A percentile compares a stretch with the other conserved stretches of the same genome.
phyloP scores from a whole-genome alignment of 345 rosid genomes.

The Eucalyptus polyanthemos region DNA sequence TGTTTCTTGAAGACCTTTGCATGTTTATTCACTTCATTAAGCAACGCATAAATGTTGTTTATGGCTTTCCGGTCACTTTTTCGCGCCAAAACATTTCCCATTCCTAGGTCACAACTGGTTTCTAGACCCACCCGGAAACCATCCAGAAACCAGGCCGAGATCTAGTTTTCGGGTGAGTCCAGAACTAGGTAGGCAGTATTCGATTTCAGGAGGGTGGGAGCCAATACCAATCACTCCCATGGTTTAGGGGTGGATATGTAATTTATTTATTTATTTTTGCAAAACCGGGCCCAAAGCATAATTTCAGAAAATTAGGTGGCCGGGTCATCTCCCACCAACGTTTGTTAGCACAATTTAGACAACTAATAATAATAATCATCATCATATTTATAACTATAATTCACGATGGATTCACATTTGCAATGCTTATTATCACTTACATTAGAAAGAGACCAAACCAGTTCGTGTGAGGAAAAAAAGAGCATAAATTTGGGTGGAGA shows the following conservation, averaged over 20 bases:
- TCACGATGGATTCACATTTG: background rate
- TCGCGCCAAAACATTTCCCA: background rate
- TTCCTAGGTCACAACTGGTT: background rate
- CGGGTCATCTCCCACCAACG: background rate
- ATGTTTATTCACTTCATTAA: background rate
- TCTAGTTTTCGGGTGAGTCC: background rate
- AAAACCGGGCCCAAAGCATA: background rate
- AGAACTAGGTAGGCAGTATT: background rate
- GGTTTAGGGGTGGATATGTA: background rate
- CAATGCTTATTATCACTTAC: background rate
- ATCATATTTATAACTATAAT: background rate
- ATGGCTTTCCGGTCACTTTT: background rate
- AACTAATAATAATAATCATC: background rate
- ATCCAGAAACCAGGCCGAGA: background rate
- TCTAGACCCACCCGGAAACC: background rate
- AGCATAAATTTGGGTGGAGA: background rate
- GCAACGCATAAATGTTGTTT: too few relatives aligned
- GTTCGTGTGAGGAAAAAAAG: background rate
- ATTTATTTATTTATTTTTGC: background rate
- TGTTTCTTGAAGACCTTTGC: background rate
- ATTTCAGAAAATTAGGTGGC: background rate
- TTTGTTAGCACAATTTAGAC: background rate
- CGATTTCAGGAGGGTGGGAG: too few relatives aligned
- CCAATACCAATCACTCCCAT: too few relatives aligned
- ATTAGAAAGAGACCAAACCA: background rate